phyloP scores from a whole-genome alignment of 2,329 filamentous ascomycete species.

The Arthrocladium fulminans region DNA sequence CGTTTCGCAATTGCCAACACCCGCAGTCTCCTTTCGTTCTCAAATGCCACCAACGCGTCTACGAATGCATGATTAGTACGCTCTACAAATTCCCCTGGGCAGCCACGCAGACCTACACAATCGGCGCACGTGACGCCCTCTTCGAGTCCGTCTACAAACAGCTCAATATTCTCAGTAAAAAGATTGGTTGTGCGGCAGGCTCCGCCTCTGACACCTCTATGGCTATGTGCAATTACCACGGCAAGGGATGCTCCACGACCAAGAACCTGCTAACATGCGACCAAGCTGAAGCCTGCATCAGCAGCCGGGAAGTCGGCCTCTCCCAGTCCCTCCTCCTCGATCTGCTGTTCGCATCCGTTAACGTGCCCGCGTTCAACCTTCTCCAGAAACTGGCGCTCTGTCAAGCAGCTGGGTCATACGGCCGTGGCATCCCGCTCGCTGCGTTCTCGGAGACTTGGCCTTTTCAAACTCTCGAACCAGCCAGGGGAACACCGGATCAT shows the following conservation, averaged over 20 bases:
- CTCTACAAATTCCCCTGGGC: slow-evolving; percentile 48
- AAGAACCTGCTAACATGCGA: neutral
- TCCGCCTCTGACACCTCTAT: neutral
- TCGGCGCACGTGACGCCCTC: slow-evolving; percentile 39
- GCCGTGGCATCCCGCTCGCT: slow-evolving; percentile 12
- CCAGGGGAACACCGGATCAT: slow-evolving; percentile 12
- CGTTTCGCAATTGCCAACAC: slow-evolving; percentile 4
- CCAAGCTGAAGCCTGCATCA: neutral
- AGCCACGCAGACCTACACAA: slow-evolving; percentile 35
- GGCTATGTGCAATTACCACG: neutral
- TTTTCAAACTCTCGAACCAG: slow-evolving; percentile 16
- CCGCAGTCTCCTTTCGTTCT: slow-evolving; percentile 40
- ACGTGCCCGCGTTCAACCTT: slow-evolving; percentile 37
- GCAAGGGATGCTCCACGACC: neutral
- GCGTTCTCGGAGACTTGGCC: slow-evolving; percentile 18
- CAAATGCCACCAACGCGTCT: slow-evolving; percentile 45
- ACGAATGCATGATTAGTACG: slow-evolving; percentile 44
- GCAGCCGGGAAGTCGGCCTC: slow-evolving; percentile 29
- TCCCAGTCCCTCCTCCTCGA: slow-evolving; percentile 32
- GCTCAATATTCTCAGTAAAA: slow-evolving; percentile 61
- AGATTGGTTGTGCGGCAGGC: slow-evolving; percentile 32
- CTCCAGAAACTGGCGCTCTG: slow-evolving; percentile 25
- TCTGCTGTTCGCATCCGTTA: slow-evolving; percentile 33
- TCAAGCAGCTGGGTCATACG: slow-evolving; percentile 8
- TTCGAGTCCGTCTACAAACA: slow-evolving; percentile 42